A percentile compares a stretch with the other conserved stretches of the same genome.
Evolutionary conservation across 1,139 yeast species (phyloP).

Genomic region (Suzukiozyma palmioleophila): DNA sequence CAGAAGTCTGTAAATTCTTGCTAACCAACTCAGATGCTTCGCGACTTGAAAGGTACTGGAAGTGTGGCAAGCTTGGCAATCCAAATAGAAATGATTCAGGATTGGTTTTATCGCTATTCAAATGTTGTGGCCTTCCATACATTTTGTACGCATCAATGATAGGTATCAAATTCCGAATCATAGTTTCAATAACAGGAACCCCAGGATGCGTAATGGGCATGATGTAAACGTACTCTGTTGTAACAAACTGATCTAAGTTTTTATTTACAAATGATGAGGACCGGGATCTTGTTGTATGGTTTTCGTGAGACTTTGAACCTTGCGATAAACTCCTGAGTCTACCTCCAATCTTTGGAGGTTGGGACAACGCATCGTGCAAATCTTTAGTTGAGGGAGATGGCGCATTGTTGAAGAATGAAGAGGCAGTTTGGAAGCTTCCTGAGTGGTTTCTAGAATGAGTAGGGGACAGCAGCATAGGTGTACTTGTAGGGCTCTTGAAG

Average conservation of each 20-base stretch:
- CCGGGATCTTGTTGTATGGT: slow-evolving; percentile 7
- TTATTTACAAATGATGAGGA: slow-evolving; percentile 20
- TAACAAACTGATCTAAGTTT: slow-evolving; percentile 27
- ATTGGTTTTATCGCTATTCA: slow-evolving; percentile 43
- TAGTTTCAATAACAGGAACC: slow-evolving; percentile 52
- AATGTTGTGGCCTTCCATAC: slow-evolving; percentile 52
- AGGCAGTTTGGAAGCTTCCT: slow-evolving; percentile 15
- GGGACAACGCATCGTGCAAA: background rate
- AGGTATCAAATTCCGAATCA: slow-evolving; percentile 51
- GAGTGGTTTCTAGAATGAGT: slow-evolving; percentile 21
- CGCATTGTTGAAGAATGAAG: slow-evolving; percentile 25
- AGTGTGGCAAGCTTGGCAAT: slow-evolving; percentile 54
- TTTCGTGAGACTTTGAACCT: slow-evolving; percentile 8
- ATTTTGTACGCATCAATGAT: slow-evolving; percentile 50
- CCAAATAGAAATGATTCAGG: slow-evolving; percentile 48
- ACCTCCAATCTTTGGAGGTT: slow-evolving; percentile 1
- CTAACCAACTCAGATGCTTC: slow-evolving; percentile 34
- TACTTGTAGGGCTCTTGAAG: slow-evolving; percentile 4
- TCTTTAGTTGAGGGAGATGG: slow-evolving; percentile 14
- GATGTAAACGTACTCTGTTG: slow-evolving; percentile 38
- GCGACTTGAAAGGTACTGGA: slow-evolving; percentile 41
- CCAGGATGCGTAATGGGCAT: slow-evolving; percentile 56
- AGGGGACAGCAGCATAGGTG: slow-evolving; percentile 1
- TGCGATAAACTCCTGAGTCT: slow-evolving; percentile 10
- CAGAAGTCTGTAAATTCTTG: slow-evolving; percentile 20